phyloP scores from a whole-genome alignment of 257 asterid genomes.

The Haberlea rhodopensis region DNA sequence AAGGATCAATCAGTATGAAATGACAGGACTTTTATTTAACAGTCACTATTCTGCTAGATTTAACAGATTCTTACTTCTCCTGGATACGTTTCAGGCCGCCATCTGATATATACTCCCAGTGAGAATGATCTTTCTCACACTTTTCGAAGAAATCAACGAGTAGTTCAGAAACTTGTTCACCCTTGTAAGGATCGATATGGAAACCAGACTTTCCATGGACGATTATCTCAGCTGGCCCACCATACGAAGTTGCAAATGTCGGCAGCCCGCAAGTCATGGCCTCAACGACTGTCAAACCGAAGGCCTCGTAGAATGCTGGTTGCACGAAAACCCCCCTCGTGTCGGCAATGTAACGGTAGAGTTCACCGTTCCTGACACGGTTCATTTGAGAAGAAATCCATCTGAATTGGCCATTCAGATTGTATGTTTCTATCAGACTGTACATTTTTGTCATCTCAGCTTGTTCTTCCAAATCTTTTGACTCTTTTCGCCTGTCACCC shows the following conservation, averaged over 20 bases:
- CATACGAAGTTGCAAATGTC: conserved; percentile 77
- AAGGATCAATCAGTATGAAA: not conserved
- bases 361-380: conserved; percentile 92
- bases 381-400: conserved; percentile 99
- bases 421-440: conserved; percentile 61
- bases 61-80: conserved; percentile 61
- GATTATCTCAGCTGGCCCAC: conserved; percentile 96
- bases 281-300: conserved; percentile 94
- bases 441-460: conserved; percentile 96
- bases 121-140: conserved; percentile 58
- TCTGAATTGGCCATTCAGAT: conserved; percentile 79
- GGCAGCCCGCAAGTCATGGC: conserved; percentile 99
- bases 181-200: conserved; percentile 90
- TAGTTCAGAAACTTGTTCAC: conserved; percentile 66
- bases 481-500: conserved; percentile 86
- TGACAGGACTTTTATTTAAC: not conserved
- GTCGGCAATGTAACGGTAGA: conserved; percentile 87
- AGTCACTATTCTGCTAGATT: not conserved
- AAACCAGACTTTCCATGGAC: conserved; percentile 87
- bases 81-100: conserved; percentile 77
- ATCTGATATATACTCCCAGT: conserved; percentile 66
- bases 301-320: conserved; percentile 96
- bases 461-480: conserved; percentile 93
- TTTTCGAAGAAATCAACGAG: conserved; percentile 72
- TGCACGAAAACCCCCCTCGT: conserved; percentile 82